Evolutionary conservation across 495 filamentous ascomycete genomes (phyloP).

Genomic region (Hypoxylon rickii): DNA sequence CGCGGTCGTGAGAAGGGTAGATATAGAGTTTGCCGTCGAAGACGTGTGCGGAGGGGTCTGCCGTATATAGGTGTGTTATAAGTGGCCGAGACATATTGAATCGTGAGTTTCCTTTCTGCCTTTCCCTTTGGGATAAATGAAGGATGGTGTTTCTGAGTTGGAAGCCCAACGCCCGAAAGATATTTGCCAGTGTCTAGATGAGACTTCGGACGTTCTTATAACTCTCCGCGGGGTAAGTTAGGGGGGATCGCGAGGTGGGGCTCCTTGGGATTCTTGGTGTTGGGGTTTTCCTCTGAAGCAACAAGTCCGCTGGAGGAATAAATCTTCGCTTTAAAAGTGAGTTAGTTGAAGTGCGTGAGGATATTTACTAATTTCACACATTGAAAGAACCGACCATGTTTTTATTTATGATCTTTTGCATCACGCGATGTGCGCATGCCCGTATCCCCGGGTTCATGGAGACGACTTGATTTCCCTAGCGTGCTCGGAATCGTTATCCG

Average conservation of each 20-base stretch:
- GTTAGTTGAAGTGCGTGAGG: background rate
- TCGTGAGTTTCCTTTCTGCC: too few species aligned
- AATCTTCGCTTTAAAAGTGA: too few species aligned
- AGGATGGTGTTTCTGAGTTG: background rate
- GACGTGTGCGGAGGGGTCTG: constrained; percentile 69
- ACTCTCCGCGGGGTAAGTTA: constrained; percentile 4
- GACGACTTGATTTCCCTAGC: constrained; percentile 15
- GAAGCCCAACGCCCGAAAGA: too few species aligned
- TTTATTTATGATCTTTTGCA: background rate
- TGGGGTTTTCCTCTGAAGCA: constrained; percentile 18
- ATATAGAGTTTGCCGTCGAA: constrained; percentile 66
- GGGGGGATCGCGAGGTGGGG: constrained; percentile 31
- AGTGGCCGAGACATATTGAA: constrained; percentile 59
- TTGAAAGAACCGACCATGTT: background rate
- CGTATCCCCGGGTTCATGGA: background rate
- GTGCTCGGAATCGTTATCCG: constrained; percentile 36
- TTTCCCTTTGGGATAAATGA: background rate
- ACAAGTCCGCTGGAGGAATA: background rate
- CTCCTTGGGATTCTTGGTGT: constrained; percentile 23
- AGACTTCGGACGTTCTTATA: background rate
- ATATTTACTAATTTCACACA: constrained; percentile 1
- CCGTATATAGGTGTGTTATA: constrained; percentile 70
- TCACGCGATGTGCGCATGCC: constrained; percentile 13
- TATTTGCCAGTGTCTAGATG: too few species aligned
- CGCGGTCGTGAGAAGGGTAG: constrained; percentile 69